Percentiles rank a stretch among this genome's conserved stretches.
Evolutionary conservation across 805 yeast species (phyloP).

Genomic region (Myxozyma melibiosi): DNA sequence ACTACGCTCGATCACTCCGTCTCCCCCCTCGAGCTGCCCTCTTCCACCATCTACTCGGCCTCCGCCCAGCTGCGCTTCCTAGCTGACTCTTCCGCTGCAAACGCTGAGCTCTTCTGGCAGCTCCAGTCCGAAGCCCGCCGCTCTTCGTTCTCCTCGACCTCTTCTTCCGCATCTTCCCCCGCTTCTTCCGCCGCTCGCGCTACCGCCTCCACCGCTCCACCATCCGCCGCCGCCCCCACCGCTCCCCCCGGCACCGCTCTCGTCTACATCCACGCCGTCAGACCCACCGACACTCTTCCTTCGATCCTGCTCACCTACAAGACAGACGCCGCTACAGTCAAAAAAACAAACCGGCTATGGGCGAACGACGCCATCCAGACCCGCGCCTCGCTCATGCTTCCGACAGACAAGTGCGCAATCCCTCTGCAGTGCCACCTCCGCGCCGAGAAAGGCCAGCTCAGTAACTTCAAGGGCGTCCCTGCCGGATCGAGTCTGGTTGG

Average conservation of each 20-base stretch:
- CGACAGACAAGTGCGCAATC: constrained; percentile 30
- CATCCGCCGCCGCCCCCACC: background rate
- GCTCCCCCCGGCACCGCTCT: constrained; percentile 17
- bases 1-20: background rate
- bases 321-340: constrained; percentile 24
- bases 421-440: constrained; percentile 22
- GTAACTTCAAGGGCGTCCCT: constrained; percentile 14
- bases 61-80: constrained; percentile 29
- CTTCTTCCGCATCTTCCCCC: background rate
- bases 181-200: constrained; percentile 2
- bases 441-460: constrained; percentile 9
- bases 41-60: constrained; percentile 23
- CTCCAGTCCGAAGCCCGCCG: constrained; percentile 9
- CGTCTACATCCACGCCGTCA: constrained; percentile 33
- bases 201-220: background rate
- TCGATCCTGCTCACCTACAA: constrained; percentile 30
- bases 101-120: constrained; percentile 31
- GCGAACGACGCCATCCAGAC: constrained; percentile 34
- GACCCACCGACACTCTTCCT: constrained; percentile 33
- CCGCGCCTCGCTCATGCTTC: constrained; percentile 30
- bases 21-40: background rate
- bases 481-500: constrained; percentile 10
- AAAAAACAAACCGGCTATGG: constrained; percentile 35
- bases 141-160: background rate
- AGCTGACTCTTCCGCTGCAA: constrained; percentile 19